Base-by-base conservation (phyloP, 495 filamentous ascomycete genomes). In the Podospora pseudocomata region DNA sequence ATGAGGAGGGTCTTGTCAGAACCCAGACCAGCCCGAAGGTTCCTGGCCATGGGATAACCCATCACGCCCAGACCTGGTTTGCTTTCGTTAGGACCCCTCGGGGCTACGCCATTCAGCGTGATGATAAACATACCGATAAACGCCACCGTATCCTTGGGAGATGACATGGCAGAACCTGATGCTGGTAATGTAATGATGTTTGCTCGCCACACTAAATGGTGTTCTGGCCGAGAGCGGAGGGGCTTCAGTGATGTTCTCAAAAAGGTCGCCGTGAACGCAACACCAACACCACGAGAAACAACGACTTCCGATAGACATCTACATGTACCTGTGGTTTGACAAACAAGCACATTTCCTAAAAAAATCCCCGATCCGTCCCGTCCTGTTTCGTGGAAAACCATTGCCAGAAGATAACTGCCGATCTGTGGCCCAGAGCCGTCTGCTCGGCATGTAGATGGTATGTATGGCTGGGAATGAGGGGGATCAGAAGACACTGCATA, bases 1-100 rank as follows among this genome's bases (percentile, higher is more conserved):
- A 86, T 77, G 66, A 81, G 69, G 6, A 86, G 74, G 5, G 70
- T 76, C 66, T 82, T 80, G 16, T 74, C 70, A 0, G 72, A 54
- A 7, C 72, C 74, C 9, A 85, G 68, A 44, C 83, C 83, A 3
- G 71, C 67, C 54, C 81, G 79, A 0, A 86, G 79, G 68, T 85
- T 86, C 71, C 77, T 80, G 1, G 83, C 83, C 83, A 86, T 86
- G 19, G 82, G 80, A 69, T 78, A 85, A 34, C 83, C 83, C 83
- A 76, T 79, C 1, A 74, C 73, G 4, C 76, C 74, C 30, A 77
- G 67, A 23, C 76, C 75, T 74, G n/a, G n/a, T 6, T 19, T 2
- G 49, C n/a, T 44, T 49, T 55, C 15, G 27, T 34, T 65, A 20
- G 23, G 30, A 32, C 30, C 30, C 30, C 7, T 23, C 3, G 34